Evolutionary conservation across 2,329 filamentous ascomycete genomes (phyloP).

Genomic region (Diaporthe australafricana): DNA sequence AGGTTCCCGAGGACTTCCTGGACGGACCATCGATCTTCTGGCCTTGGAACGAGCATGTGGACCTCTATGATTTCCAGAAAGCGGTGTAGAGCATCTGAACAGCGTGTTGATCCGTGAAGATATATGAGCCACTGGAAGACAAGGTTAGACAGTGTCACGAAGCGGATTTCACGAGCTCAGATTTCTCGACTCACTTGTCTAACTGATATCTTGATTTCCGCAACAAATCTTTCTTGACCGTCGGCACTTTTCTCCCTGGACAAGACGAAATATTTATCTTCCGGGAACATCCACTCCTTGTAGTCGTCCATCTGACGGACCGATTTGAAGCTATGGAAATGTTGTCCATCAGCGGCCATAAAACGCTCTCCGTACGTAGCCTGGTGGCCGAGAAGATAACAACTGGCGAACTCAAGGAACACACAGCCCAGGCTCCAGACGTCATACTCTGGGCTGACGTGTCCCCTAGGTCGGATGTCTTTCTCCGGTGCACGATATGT

Average conservation of each 20-base stretch:
- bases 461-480: background rate
- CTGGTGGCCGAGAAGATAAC: background rate
- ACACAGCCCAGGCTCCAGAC: slow-evolving; percentile 1
- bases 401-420: slow-evolving; percentile 3
- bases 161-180: background rate
- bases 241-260: background rate
- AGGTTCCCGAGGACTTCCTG: background rate
- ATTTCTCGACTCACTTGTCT: background rate
- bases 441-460: slow-evolving; percentile 1
- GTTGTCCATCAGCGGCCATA: background rate
- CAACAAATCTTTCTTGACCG: too few species aligned
- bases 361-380: background rate
- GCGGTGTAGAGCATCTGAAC: background rate
- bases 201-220: background rate
- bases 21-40: background rate
- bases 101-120: background rate
- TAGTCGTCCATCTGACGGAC: background rate
- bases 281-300: background rate
- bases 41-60: background rate
- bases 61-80: background rate
- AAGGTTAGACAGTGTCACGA: background rate
- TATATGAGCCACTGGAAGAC: background rate
- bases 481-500: background rate
- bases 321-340: background rate
- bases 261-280: slow-evolving; percentile 7